Evolutionary conservation across 306 rosid genomes (phyloP).

Genomic region (Prunus dulcis): DNA sequence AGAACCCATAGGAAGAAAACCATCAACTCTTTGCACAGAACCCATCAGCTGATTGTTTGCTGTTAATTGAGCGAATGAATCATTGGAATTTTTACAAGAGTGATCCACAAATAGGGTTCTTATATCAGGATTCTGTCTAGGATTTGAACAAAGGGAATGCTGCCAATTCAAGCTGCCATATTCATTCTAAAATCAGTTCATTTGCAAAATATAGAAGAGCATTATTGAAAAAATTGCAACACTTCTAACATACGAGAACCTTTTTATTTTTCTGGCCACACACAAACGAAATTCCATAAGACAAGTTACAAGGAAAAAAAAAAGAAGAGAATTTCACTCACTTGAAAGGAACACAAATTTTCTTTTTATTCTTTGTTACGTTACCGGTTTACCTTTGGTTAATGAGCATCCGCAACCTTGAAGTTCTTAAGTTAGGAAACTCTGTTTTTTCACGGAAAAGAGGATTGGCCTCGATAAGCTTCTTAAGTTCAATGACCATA

Average conservation of each 20-base stretch:
- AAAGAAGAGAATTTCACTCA: neutral
- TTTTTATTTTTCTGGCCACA: neutral
- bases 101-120: constrained; percentile 90
- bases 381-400: constrained; percentile 37
- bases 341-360: neutral
- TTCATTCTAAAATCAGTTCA: constrained; percentile 21
- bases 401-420: constrained; percentile 39
- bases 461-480: constrained; percentile 43
- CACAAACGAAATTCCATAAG: neutral
- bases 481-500: constrained; percentile 45
- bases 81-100: constrained; percentile 77
- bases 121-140: constrained; percentile 86
- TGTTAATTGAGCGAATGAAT: constrained; percentile 72
- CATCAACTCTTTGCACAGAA: constrained; percentile 66
- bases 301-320: neutral
- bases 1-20: constrained; percentile 61
- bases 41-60: constrained; percentile 61
- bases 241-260: neutral
- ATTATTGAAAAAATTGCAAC: neutral
- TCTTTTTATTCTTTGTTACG: neutral
- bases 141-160: constrained; percentile 82
- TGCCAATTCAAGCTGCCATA: constrained; percentile 95
- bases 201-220: neutral
- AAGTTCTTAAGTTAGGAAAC: constrained; percentile 26
- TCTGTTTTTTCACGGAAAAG: constrained; percentile 31